These are phyloP conservation scores for Arachnopeziza araneosa DNA, from an alignment of 2,329 filamentous ascomycete species.

Conservation along the genomic window DNA sequence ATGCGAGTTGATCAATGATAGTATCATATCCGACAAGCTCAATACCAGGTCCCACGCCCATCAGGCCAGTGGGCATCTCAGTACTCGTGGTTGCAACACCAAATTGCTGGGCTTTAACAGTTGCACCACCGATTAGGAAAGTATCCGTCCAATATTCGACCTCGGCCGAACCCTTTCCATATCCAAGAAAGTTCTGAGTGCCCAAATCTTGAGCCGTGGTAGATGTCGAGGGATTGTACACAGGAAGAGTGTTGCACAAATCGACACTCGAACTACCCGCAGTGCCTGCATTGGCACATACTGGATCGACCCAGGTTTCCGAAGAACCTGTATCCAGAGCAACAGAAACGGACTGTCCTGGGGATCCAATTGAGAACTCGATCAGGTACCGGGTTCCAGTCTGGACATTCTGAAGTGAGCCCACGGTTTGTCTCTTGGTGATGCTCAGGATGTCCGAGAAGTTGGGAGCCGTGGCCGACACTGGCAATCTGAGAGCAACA, in stretches of 20 bases:
- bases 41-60: conserved; percentile 11
- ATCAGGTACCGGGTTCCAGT: conserved; percentile 10
- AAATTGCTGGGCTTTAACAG: conserved; percentile 8
- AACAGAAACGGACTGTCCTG: conserved; percentile 1
- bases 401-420: conserved; percentile 5
- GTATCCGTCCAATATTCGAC: conserved; percentile 5
- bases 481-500: conserved; percentile 8
- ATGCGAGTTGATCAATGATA: conserved; percentile 6
- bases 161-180: conserved; percentile 6
- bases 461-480: neutral
- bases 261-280: neutral
- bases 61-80: conserved; percentile 9
- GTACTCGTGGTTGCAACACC: conserved; percentile 5
- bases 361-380: conserved; percentile 1
- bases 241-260: conserved; percentile 6
- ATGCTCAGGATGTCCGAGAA: neutral
- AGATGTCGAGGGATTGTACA: conserved; percentile 3
- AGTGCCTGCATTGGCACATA: neutral
- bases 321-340: conserved; percentile 5
- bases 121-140: conserved; percentile 6
- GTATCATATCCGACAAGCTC: conserved; percentile 1
- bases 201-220: conserved; percentile 1
- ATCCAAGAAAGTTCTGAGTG: neutral
- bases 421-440: conserved; percentile 1
- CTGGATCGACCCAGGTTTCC: conserved; percentile 4